phyloP scores from a whole-genome alignment of 805 yeast species.

The Candida koratica region DNA sequence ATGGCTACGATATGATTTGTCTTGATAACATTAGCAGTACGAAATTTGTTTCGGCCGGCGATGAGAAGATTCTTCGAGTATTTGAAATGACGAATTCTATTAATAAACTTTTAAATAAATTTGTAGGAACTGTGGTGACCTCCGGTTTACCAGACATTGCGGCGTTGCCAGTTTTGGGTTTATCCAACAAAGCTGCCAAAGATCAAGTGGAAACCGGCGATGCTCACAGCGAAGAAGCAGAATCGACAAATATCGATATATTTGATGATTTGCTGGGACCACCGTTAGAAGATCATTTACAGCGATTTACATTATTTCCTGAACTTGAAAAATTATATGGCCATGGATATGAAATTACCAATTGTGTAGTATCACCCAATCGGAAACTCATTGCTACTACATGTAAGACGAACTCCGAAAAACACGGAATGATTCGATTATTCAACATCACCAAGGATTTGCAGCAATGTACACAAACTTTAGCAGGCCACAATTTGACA shows the following conservation, averaged over 20 bases:
- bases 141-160: slow-evolving; percentile 72
- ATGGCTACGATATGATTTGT: slow-evolving; percentile 94
- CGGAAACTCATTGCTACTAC: slow-evolving; percentile 73
- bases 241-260: slow-evolving; percentile 36
- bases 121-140: slow-evolving; percentile 41
- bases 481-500: slow-evolving; percentile 76
- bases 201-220: slow-evolving; percentile 42
- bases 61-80: slow-evolving; percentile 85
- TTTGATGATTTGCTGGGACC: slow-evolving; percentile 48
- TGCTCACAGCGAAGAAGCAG: slow-evolving; percentile 39
- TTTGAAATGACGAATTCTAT: slow-evolving; percentile 86
- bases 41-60: slow-evolving; percentile 88
- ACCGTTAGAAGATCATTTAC: slow-evolving; percentile 88
- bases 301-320: slow-evolving; percentile 90
- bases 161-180: slow-evolving; percentile 85
- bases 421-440: slow-evolving; percentile 81
- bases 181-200: slow-evolving; percentile 82
- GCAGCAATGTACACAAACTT: slow-evolving; percentile 40
- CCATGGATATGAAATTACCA: slow-evolving; percentile 90
- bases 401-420: slow-evolving; percentile 80
- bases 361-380: slow-evolving; percentile 68
- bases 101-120: slow-evolving; percentile 52
- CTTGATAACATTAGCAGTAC: slow-evolving; percentile 56
- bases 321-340: slow-evolving; percentile 94
- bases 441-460: slow-evolving; percentile 60